These are phyloP conservation scores for Penicillium hordei DNA, from an alignment of 2,329 filamentous ascomycete genomes.

Conservation along the genomic window DNA sequence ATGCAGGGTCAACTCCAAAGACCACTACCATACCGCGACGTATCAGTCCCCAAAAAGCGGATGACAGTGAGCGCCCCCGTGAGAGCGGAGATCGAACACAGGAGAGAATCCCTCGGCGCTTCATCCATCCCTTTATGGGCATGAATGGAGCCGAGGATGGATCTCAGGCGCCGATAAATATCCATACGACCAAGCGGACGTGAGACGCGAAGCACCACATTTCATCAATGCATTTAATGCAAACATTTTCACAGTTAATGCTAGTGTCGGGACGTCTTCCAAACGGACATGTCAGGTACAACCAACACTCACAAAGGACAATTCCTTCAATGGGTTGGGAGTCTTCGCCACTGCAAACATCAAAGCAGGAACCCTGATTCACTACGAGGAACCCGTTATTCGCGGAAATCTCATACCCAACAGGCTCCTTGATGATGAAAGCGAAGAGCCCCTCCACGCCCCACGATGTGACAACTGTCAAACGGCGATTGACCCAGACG, in stretches of 20 bases:
- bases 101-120: neutral
- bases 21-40: constrained; percentile 24
- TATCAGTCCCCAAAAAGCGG: constrained; percentile 22
- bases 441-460: neutral
- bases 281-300: constrained; percentile 8
- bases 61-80: constrained; percentile 8
- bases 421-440: constrained; percentile 6
- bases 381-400: constrained; percentile 38
- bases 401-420: constrained; percentile 32
- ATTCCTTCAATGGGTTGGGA: constrained; percentile 13
- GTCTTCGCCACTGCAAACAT: constrained; percentile 34
- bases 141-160: constrained; percentile 27
- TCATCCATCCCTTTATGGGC: constrained; percentile 22
- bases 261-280: neutral
- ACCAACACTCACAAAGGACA: neutral
- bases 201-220: constrained; percentile 14
- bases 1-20: constrained; percentile 22
- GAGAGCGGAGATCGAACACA: neutral
- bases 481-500: neutral
- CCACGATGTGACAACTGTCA: constrained; percentile 34
- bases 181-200: constrained; percentile 30
- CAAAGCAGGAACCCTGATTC: constrained; percentile 25
- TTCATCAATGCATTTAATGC: constrained; percentile 26
- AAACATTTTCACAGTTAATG: constrained; percentile 20
- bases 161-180: constrained; percentile 22